Evolutionary conservation across 805 yeast species (phyloP).

Genomic region (Kazachstania taianensis): DNA sequence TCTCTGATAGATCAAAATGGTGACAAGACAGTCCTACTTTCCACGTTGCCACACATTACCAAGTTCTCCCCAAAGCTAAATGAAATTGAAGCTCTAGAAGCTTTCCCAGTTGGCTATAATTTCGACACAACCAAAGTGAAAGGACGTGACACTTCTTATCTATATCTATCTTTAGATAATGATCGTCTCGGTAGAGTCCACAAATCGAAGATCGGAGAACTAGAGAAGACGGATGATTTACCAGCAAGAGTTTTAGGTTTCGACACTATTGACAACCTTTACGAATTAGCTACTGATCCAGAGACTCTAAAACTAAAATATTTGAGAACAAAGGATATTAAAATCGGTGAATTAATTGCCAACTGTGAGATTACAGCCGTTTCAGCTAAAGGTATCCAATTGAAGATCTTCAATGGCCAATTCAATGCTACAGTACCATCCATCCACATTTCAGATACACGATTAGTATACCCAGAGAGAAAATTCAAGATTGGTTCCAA

Average conservation of each 20-base stretch:
- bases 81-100: slow-evolving; percentile 37
- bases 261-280: slow-evolving; percentile 54
- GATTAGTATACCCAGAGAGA: slow-evolving; percentile 81
- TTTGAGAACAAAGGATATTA: slow-evolving; percentile 61
- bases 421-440: slow-evolving; percentile 69
- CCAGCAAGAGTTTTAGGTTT: slow-evolving; percentile 78
- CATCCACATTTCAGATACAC: slow-evolving; percentile 73
- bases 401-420: slow-evolving; percentile 50
- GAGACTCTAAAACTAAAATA: slow-evolving; percentile 53
- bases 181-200: slow-evolving; percentile 65
- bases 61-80: slow-evolving; percentile 11
- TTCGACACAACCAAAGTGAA: slow-evolving; percentile 43
- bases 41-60: slow-evolving; percentile 49
- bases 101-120: slow-evolving; percentile 71
- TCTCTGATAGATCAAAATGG: slow-evolving; percentile 40
- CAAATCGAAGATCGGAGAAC: slow-evolving; percentile 51
- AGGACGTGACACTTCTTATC: slow-evolving; percentile 47
- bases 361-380: slow-evolving; percentile 50
- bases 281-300: slow-evolving; percentile 61
- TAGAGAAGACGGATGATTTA: slow-evolving; percentile 47
- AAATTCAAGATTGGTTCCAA: slow-evolving; percentile 79
- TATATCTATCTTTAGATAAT: slow-evolving; percentile 49
- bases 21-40: slow-evolving; percentile 49
- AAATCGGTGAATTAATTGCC: slow-evolving; percentile 56
- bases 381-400: slow-evolving; percentile 52